phyloP scores from a whole-genome alignment of 257 asterid species.

The Plantago ovata region DNA sequence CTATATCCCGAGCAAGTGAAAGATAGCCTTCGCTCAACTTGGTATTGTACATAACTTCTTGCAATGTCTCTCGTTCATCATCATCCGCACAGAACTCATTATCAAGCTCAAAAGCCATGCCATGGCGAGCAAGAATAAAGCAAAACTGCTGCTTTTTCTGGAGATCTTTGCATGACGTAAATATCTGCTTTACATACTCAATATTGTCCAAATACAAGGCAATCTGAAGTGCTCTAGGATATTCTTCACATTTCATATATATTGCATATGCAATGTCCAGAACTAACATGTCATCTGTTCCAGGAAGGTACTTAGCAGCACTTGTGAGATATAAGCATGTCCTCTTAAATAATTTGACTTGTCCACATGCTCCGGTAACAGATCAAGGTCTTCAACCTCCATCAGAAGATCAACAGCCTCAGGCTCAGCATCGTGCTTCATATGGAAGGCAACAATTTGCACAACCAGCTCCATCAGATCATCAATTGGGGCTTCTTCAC shows the following conservation, averaged over 20 bases:
- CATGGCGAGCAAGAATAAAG: conserved; percentile 89
- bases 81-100: conserved; percentile 50
- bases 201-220: conserved; percentile 74
- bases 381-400: conserved; percentile 42
- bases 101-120: conserved; percentile 68
- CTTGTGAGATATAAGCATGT: conserved; percentile 87
- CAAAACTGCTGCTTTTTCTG: conserved; percentile 70
- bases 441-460: conserved; percentile 82
- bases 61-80: conserved; percentile 75
- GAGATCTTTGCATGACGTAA: conserved; percentile 50
- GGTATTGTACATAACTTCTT: conserved; percentile 65
- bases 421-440: conserved; percentile 97
- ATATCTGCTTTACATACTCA: conserved; percentile 76
- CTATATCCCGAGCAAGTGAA: conserved; percentile 97
- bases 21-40: conserved; percentile 92
- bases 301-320: conserved; percentile 92
- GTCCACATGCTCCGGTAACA: conserved; percentile 30
- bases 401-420: conserved; percentile 76
- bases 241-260: conserved; percentile 80
- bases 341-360: conserved; percentile 53
- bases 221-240: conserved; percentile 75
- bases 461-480: conserved; percentile 79
- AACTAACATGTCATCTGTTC: conserved; percentile 83
- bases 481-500: conserved; percentile 51
- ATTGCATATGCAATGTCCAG: conserved; percentile 75